These are phyloP conservation scores for Aspergillus vadensis DNA, from an alignment of 2,329 filamentous ascomycete species.

Conservation along the genomic window DNA sequence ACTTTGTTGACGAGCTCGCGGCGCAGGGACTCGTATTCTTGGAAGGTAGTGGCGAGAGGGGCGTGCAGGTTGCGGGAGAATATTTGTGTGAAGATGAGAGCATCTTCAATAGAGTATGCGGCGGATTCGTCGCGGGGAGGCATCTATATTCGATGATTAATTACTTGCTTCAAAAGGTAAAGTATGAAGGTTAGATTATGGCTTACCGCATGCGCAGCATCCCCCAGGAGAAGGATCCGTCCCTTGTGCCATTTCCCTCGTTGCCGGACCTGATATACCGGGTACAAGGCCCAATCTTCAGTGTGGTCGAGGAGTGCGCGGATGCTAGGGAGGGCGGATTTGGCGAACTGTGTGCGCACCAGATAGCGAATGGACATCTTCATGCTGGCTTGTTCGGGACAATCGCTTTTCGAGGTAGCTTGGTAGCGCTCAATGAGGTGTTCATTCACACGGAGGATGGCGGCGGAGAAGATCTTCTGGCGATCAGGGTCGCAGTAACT, in stretches of 20 bases:
- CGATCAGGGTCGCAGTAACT: slow-evolving; percentile 36
- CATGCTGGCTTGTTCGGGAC: slow-evolving; percentile 31
- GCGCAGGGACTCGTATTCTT: slow-evolving; percentile 36
- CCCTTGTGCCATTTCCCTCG: slow-evolving; percentile 40
- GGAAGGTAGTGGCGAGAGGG: slow-evolving; percentile 29
- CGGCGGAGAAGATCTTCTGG: slow-evolving; percentile 39
- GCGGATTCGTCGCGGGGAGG: slow-evolving; percentile 47
- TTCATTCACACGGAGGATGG: slow-evolving; percentile 38
- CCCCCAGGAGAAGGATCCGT: slow-evolving; percentile 43
- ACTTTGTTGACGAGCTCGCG: slow-evolving; percentile 38
- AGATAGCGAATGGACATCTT: slow-evolving; percentile 36
- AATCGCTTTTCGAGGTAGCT: slow-evolving; percentile 27
- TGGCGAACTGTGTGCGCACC: slow-evolving; percentile 35
- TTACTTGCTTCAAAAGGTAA: background rate
- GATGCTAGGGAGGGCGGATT: slow-evolving; percentile 34
- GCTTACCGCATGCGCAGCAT: slow-evolving; percentile 48
- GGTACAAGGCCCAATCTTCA: slow-evolving; percentile 42
- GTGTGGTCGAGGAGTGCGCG: slow-evolving; percentile 33
- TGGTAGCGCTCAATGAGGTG: slow-evolving; percentile 26
- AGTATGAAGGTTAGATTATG: background rate
- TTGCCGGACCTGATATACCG: slow-evolving; percentile 40
- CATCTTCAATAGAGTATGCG: slow-evolving; percentile 45
- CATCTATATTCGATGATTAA: slow-evolving; percentile 33
- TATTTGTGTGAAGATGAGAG: slow-evolving; percentile 40
- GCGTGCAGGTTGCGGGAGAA: slow-evolving; percentile 30